Evolutionary conservation across 257 asterid species (phyloP), one percentile per base, ranked within the genome.

Genomic region (Lavandula angustifolia): DNA sequence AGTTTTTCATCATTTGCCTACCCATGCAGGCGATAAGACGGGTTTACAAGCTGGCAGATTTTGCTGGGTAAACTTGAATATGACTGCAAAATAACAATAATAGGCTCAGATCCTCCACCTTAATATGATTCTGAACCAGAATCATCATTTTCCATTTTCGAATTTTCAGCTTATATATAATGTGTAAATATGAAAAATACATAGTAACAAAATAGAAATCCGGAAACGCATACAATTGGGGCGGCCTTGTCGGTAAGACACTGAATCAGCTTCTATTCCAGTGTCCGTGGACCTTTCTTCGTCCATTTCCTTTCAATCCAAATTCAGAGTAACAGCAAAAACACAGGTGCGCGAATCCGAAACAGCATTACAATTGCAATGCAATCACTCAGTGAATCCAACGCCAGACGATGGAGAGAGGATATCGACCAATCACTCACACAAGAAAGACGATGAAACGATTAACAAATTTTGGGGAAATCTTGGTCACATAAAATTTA

Each of bases 41-140:
- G 95, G 96, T 73, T 84, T 86, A 79, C 96, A 86, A 54, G 96
- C 89, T 14, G 96, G 96, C 14, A 88, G 87, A 59, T 70, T 78
- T 76, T 86, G 95, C 64, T 86, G 96, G 29, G 84, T 88, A 64
- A 88, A 88, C 76, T 80, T 84, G 68, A 82, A 52, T 14, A 84
- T 18, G 69, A 87, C 96, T 86, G 87, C 81, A 70, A 72, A 74
- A 55, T 17, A 62, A 22, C 27, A 22, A 22, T 2, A 22, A 22
- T 22, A 22, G 42, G 53, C 49, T 53, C 62, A 62, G 22, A 43
- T n/a, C 46, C 57, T 60, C 46, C 51, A 51, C 51, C 52, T 58
- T 27, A 17, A 54, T 29, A 31, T 8, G 46, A 55, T 68, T 31
- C 37, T 27, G 13, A 51, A 64, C 60, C 54, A 29, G 56, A 54